A percentile compares a stretch with the other conserved stretches of the same genome.
Conservation (phyloP, 371 early-diverging fungal genomes). For the Entomophthora muscae region DNA sequence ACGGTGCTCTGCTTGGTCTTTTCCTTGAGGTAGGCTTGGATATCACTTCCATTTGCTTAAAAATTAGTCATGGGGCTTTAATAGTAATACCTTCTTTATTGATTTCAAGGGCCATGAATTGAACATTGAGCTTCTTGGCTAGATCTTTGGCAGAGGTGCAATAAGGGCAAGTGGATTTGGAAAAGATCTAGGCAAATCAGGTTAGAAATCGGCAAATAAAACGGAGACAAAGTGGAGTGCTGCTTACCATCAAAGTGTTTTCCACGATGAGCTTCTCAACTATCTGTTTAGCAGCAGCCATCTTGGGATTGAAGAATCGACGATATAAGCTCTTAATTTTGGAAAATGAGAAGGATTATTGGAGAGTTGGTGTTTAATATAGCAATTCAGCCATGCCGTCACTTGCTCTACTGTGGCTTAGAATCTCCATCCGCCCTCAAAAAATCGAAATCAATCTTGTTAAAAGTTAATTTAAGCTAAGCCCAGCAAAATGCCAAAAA, state of each 20-base stretch:
- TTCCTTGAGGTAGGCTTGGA: constrained; percentile 48
- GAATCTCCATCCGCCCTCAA: too few species aligned
- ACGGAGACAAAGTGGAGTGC: not conserved
- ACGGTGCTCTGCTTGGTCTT: constrained; percentile 72
- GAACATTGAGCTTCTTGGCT: constrained; percentile 26
- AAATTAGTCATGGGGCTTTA: constrained; percentile 11
- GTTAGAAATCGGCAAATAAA: not conserved
- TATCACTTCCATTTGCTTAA: constrained; percentile 46
- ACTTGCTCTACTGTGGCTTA: too few species aligned
- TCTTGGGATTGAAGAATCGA: too few species aligned
- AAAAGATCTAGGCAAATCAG: constrained; percentile 43
- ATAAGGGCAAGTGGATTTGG: constrained; percentile 76
- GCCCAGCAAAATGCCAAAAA: too few species aligned
- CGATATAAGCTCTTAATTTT: too few species aligned
- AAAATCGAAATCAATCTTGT: too few species aligned
- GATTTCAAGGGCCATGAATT: constrained; percentile 37
- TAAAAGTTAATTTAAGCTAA: too few species aligned
- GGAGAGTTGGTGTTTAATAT: too few species aligned
- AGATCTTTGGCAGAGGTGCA: constrained; percentile 52
- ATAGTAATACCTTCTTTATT: constrained; percentile 15
- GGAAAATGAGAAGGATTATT: too few species aligned
- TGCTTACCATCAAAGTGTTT: constrained; percentile 13
- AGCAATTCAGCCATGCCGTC: too few species aligned
- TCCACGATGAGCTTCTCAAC: constrained; percentile 5
- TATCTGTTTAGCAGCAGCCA: constrained; percentile 1